Evolutionary conservation across 2,329 filamentous ascomycete genomes (phyloP), one percentile per base, ranked within the genome.

Genomic region (Neofusicoccum sp.): DNA sequence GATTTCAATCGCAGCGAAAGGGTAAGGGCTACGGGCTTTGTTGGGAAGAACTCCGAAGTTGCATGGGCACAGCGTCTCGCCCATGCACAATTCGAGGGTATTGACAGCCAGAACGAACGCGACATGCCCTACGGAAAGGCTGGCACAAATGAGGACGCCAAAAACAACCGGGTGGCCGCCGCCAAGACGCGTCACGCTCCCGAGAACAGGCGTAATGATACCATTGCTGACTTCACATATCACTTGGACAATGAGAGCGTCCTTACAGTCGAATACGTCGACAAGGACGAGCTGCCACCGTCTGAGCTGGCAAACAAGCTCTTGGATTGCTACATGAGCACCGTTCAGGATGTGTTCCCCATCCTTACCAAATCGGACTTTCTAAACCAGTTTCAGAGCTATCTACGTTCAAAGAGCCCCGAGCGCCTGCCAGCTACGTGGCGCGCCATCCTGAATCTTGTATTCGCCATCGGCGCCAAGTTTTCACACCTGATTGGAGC

Each of bases 381-480:
- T 54, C 56, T 65, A 6, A 60, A 58, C 8, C 68, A 74, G 47
- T 76, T 75, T 59, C 64, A 70, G 47, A 63, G 66, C 4, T 74
- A 61, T 67, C 68, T 68, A 56, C 61, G 61, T 28, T 69, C 66
- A 14, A 49, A 33, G 60, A 63, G 28, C 45, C 62, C 26, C 62
- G 65, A 49, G 33, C 61, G 54, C 61, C 65, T 36, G 36, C 62
- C 36, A 44, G 58, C 24, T 30, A 68, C 70, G 26, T 77, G 74
- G 75, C 68, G 71, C 26, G 70, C 71, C 5, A 73, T 74, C 16
- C 54, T 78, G 41, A 77, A 79, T 51, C 36, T 77, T 14, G 69
- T 78, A 2, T 76, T 78, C 60, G 76, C 76, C 16, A 74, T 79
- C 38, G 76, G 73, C 7, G 69, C 75, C 16, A 67, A 69, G 26